Conservation (phyloP, 2,329 filamentous ascomycete species). For the Aspergillus texensis region DNA sequence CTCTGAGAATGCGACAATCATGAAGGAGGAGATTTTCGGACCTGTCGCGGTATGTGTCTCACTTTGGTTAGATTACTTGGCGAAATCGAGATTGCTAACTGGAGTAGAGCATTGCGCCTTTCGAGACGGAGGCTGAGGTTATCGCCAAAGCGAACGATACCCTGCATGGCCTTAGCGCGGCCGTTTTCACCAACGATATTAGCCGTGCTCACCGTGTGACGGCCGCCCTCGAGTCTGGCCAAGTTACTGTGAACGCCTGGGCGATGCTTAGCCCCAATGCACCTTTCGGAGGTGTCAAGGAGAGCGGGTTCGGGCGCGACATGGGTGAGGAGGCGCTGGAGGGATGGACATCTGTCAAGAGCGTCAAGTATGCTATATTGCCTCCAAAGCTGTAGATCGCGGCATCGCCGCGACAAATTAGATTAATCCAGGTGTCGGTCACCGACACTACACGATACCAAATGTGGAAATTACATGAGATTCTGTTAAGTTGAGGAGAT, state of each 20-base stretch:
- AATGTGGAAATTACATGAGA: neutral
- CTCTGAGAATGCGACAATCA: conserved; percentile 49
- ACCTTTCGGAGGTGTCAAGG: conserved; percentile 32
- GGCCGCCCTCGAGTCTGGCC: conserved; percentile 24
- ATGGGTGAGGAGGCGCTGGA: conserved; percentile 32
- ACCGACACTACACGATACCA: neutral
- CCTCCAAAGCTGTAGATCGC: neutral
- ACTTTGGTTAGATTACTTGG: neutral
- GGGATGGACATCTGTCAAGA: conserved; percentile 27
- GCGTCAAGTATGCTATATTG: conserved; percentile 23
- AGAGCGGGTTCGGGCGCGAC: conserved; percentile 32
- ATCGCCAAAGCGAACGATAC: conserved; percentile 60
- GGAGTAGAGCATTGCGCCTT: conserved; percentile 54
- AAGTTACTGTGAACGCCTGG: conserved; percentile 32
- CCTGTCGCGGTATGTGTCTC: conserved; percentile 49
- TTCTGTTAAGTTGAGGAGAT: neutral
- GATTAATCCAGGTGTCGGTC: neutral
- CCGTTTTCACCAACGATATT: conserved; percentile 31
- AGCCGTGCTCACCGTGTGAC: conserved; percentile 28
- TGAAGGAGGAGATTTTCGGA: conserved; percentile 61
- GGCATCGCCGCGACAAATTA: neutral
- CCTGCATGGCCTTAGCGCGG: conserved; percentile 28
- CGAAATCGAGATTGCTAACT: neutral
- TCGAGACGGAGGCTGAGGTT: conserved; percentile 62
- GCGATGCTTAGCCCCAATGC: conserved; percentile 28